Conservation (phyloP, 306 rosid genomes). For the Pterocarpus macrocarpus region DNA sequence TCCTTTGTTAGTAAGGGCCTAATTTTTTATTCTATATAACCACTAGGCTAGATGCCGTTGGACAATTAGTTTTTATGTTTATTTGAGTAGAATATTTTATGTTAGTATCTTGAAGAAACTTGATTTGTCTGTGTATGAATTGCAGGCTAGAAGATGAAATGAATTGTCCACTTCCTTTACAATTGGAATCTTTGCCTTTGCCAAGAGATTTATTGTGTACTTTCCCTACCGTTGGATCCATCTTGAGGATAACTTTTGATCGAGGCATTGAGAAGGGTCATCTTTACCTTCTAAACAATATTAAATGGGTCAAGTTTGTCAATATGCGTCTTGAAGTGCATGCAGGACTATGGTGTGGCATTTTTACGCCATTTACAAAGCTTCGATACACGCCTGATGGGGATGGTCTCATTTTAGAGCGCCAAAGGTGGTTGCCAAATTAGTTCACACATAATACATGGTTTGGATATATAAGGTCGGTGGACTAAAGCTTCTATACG, state of each 20-base stretch:
- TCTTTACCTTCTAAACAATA: constrained; percentile 47
- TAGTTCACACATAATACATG: constrained; percentile 15
- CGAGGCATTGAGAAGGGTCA: constrained; percentile 41
- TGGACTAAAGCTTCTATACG: not conserved
- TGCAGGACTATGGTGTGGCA: constrained; percentile 68
- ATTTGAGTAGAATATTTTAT: constrained; percentile 9
- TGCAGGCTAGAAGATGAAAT: constrained; percentile 71
- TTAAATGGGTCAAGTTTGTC: constrained; percentile 68
- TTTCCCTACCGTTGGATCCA: constrained; percentile 68
- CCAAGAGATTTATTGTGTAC: constrained; percentile 58
- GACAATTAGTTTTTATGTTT: not conserved
- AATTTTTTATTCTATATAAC: not conserved
- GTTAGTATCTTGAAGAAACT: constrained; percentile 1
- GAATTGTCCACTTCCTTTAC: constrained; percentile 58
- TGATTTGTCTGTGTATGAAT: constrained; percentile 30
- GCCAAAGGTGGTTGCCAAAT: constrained; percentile 65
- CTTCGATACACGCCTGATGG: constrained; percentile 53
- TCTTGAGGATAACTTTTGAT: constrained; percentile 60
- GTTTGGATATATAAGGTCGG: not conserved
- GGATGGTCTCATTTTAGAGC: constrained; percentile 54
- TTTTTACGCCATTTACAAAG: constrained; percentile 60
- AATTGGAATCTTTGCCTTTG: constrained; percentile 50
- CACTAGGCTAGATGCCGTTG: not conserved
- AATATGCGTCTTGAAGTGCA: constrained; percentile 58
- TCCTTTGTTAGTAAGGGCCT: not conserved